A percentile compares a stretch with the other conserved stretches of the same genome.
Evolutionary conservation across 805 yeast species (phyloP).

Genomic region (Monosporozyma solicola): DNA sequence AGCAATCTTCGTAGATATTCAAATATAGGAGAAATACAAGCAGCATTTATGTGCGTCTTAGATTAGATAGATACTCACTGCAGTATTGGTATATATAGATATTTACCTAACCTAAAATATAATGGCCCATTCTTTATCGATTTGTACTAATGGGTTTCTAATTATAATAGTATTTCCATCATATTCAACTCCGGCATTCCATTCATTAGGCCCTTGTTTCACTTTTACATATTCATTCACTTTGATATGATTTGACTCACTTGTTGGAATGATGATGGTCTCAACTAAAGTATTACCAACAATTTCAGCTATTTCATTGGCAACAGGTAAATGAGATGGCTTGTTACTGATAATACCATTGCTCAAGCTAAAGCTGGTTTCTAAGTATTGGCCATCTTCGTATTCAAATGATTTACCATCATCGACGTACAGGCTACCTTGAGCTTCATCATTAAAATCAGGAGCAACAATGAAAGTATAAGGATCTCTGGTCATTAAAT

Average conservation of each 20-base stretch:
- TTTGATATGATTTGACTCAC: constrained; percentile 2
- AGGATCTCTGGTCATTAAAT: constrained; percentile 70
- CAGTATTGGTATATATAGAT: constrained; percentile 3
- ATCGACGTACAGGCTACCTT: constrained; percentile 62
- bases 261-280: constrained; percentile 44
- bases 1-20: neutral
- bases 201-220: constrained; percentile 22
- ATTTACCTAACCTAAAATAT: constrained; percentile 14
- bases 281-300: constrained; percentile 41
- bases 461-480: constrained; percentile 64
- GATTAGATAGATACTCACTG: neutral
- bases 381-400: constrained; percentile 40
- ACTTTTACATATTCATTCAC: constrained; percentile 18
- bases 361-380: constrained; percentile 33
- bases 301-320: constrained; percentile 10
- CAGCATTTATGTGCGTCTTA: neutral
- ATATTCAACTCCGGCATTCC: constrained; percentile 5
- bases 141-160: constrained; percentile 41
- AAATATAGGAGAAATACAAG: neutral
- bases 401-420: constrained; percentile 72
- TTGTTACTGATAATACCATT: constrained; percentile 28
- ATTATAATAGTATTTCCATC: constrained; percentile 27
- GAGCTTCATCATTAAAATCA: constrained; percentile 40
- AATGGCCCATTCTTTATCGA: constrained; percentile 44
- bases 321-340: constrained; percentile 16